Evolutionary conservation across 495 filamentous ascomycete genomes (phyloP).

Genomic region (Aspergillus panamensis): DNA sequence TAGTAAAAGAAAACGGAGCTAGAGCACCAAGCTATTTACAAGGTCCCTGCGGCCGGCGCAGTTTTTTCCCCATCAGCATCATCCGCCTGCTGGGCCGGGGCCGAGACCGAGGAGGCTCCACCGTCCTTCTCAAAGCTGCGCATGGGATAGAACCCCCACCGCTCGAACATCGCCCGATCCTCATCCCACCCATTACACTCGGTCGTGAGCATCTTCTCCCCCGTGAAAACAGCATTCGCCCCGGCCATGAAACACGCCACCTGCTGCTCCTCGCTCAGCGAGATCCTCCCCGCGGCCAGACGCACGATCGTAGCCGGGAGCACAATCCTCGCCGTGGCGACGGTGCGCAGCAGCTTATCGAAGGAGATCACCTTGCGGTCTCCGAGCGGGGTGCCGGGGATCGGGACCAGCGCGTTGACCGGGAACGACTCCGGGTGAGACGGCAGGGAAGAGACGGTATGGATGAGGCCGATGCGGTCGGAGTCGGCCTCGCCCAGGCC

Average conservation of each 20-base stretch:
- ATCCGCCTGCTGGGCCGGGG: not conserved
- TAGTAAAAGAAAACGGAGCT: too few relatives aligned
- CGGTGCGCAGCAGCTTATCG: constrained; percentile 66
- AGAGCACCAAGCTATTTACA: constrained; percentile 6
- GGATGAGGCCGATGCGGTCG: constrained; percentile 74
- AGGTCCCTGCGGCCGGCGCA: constrained; percentile 21
- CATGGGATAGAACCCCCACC: constrained; percentile 74
- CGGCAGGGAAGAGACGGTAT: constrained; percentile 72
- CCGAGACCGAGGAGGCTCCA: not conserved
- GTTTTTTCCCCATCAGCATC: not conserved
- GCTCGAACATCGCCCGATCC: constrained; percentile 72
- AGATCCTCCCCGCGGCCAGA: constrained; percentile 74
- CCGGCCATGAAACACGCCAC: constrained; percentile 79
- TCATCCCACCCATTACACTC: constrained; percentile 86
- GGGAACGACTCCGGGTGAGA: constrained; percentile 80
- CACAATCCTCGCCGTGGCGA: constrained; percentile 73
- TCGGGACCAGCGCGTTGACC: constrained; percentile 81
- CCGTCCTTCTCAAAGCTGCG: constrained; percentile 46
- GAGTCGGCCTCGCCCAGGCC: constrained; percentile 70
- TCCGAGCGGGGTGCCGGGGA: constrained; percentile 77
- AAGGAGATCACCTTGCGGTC: constrained; percentile 68
- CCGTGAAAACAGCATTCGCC: constrained; percentile 85
- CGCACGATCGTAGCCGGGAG: constrained; percentile 79
- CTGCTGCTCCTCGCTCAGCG: constrained; percentile 78
- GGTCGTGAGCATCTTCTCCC: constrained; percentile 89